Conservation (phyloP, 2,329 filamentous ascomycete species). For the Cladorrhinum sp. region DNA sequence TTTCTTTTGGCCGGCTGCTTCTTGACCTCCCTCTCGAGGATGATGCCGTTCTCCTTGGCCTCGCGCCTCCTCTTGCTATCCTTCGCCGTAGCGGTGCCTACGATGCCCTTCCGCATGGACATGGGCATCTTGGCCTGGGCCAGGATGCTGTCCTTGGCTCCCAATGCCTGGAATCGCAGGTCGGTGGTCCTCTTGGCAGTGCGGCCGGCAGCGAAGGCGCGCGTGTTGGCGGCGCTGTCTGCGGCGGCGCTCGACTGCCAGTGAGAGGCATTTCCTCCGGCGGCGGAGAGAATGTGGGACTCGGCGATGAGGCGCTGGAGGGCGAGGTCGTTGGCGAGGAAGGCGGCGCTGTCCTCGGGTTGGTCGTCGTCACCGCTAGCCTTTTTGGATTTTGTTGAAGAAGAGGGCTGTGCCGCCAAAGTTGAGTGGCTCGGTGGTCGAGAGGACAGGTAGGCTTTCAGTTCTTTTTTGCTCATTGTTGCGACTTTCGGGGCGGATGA, state of each 20-base stretch:
- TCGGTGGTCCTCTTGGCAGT: conserved; percentile 80
- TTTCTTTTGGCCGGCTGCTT: conserved; percentile 35
- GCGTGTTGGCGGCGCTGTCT: conserved; percentile 36
- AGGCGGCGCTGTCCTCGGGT: conserved; percentile 59
- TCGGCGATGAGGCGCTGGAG: conserved; percentile 87
- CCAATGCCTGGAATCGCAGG: conserved; percentile 76
- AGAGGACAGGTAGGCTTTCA: conserved; percentile 74
- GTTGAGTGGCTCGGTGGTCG: conserved; percentile 44
- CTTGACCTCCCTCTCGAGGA: conserved; percentile 60
- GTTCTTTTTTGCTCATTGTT: conserved; percentile 62
- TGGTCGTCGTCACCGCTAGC: conserved; percentile 35
- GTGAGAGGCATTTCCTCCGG: conserved; percentile 47
- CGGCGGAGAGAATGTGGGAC: conserved; percentile 74
- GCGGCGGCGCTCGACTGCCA: conserved; percentile 37
- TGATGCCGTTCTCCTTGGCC: conserved; percentile 85
- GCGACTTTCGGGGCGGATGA: conserved; percentile 35
- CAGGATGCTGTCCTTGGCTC: conserved; percentile 71
- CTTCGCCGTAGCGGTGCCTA: conserved; percentile 58
- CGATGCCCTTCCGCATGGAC: conserved; percentile 80
- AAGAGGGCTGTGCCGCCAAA: conserved; percentile 13
- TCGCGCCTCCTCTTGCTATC: conserved; percentile 73
- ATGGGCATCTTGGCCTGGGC: conserved; percentile 87
- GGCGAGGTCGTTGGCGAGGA: conserved; percentile 88
- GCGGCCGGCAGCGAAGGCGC: conserved; percentile 56
- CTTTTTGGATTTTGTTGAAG: conserved; percentile 29